These are phyloP conservation scores for Angophora floribunda DNA, from an alignment of 345 rosid species.

Conservation along the genomic window DNA sequence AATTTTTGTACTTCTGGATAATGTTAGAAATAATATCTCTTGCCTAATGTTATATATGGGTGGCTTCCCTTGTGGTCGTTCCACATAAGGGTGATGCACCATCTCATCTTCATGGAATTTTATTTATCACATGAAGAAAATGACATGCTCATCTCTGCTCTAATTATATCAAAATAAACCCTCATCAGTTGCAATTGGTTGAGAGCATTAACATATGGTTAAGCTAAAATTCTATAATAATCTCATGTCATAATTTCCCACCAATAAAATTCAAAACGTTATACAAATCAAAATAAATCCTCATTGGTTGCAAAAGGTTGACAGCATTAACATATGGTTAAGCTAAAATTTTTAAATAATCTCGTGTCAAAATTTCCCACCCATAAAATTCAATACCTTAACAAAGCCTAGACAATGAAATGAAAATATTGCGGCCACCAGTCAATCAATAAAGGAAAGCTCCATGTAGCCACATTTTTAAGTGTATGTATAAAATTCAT, in stretches of 20 bases:
- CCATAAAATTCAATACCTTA: background rate
- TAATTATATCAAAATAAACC: no score
- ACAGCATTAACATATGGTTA: background rate
- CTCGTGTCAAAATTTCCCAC: background rate
- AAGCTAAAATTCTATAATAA: no score
- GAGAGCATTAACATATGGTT: no score
- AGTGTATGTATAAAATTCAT: background rate
- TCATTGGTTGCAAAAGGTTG: background rate
- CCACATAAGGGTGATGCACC: background rate
- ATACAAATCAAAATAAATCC: no score
- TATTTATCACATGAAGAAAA: background rate
- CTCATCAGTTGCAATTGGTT: no score
- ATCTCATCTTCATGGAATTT: background rate
- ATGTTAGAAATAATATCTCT: background rate
- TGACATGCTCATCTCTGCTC: background rate
- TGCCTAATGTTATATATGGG: background rate
- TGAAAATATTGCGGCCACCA: background rate
- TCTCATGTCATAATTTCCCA: no score
- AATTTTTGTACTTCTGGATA: background rate
- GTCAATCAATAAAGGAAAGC: background rate
- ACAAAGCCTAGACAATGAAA: background rate
- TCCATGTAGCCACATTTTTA: background rate
- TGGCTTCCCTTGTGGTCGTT: background rate
- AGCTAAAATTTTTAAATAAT: background rate
- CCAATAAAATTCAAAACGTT: no score